Conservation (phyloP, 1,139 yeast genomes). For the Yamadazyma pseudoaaseri region DNA sequence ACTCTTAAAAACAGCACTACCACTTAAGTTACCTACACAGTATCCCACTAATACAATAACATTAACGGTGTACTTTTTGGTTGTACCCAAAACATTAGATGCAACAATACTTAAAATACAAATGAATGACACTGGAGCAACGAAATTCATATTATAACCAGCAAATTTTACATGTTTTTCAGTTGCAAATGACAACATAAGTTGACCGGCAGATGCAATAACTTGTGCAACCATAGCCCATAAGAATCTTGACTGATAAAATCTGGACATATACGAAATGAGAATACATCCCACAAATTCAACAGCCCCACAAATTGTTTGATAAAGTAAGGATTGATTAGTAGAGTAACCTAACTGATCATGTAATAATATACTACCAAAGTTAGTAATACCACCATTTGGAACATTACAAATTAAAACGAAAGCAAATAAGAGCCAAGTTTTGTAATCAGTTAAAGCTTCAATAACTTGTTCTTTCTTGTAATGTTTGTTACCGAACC, state of each 20-base stretch:
- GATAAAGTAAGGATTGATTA: conserved; percentile 27
- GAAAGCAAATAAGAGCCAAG: conserved; percentile 40
- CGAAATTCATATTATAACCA: conserved; percentile 30
- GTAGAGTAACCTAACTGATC: conserved; percentile 42
- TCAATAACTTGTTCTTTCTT: conserved; percentile 55
- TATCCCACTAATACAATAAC: conserved; percentile 62
- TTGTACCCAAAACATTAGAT: conserved; percentile 68
- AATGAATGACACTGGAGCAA: conserved; percentile 43
- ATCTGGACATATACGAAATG: conserved; percentile 26
- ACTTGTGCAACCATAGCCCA: conserved; percentile 42
- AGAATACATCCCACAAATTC: conserved; percentile 42
- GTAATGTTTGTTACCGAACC: conserved; percentile 55
- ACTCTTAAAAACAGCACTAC: conserved; percentile 65
- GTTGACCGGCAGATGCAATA: conserved; percentile 37
- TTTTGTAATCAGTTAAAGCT: conserved; percentile 46
- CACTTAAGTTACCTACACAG: conserved; percentile 67
- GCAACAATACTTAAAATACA: conserved; percentile 49
- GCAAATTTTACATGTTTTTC: conserved; percentile 36
- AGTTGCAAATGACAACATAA: conserved; percentile 49
- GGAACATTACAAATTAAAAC: conserved; percentile 30
- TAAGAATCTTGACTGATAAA: conserved; percentile 35
- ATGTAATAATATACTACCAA: conserved; percentile 45
- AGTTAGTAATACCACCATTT: conserved; percentile 40
- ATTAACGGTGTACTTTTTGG: conserved; percentile 61
- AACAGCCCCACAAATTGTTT: conserved; percentile 37